These are phyloP conservation scores for Botryobasidium botryosum DNA, from an alignment of 768 basidiomycete genomes.

Conservation along the genomic window DNA sequence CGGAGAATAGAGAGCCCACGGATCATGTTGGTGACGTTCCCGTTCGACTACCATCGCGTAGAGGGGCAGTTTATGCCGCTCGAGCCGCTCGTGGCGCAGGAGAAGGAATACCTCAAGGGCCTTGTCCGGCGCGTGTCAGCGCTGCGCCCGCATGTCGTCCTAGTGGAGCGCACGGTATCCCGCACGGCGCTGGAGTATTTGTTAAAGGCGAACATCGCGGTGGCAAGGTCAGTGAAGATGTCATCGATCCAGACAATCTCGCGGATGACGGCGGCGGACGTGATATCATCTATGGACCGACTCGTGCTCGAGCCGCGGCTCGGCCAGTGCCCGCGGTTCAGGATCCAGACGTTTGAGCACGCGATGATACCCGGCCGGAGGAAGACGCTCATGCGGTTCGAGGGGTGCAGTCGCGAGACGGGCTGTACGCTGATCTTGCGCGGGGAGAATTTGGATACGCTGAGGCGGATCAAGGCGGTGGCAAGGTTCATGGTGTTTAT, in stretches of 20 bases:
- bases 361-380: slow-evolving; percentile 80
- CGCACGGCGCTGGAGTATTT: slow-evolving; percentile 78
- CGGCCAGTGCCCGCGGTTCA: slow-evolving; percentile 73
- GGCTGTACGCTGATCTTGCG: slow-evolving; percentile 89
- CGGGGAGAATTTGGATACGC: slow-evolving; percentile 65
- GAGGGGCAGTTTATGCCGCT: slow-evolving; percentile 90
- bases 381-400: slow-evolving; percentile 97
- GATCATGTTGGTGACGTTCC: slow-evolving; percentile 92
- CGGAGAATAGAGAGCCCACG: slow-evolving; percentile 69
- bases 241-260: slow-evolving; percentile 76
- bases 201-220: slow-evolving; percentile 69
- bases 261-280: slow-evolving; percentile 88
- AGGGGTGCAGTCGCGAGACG: slow-evolving; percentile 84
- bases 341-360: slow-evolving; percentile 90
- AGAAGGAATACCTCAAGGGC: slow-evolving; percentile 82
- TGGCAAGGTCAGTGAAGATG: slow-evolving; percentile 76
- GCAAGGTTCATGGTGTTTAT: slow-evolving; percentile 84
- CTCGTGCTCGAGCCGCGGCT: slow-evolving; percentile 76
- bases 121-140: slow-evolving; percentile 81
- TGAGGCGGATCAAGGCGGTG: slow-evolving; percentile 79
- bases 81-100: slow-evolving; percentile 77
- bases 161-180: slow-evolving; percentile 85
- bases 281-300: slow-evolving; percentile 91
- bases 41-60: slow-evolving; percentile 81
- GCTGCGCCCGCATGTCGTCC: slow-evolving; percentile 76